phyloP scores from a whole-genome alignment of 305 asterid species.

The Fraxinus ornus region DNA sequence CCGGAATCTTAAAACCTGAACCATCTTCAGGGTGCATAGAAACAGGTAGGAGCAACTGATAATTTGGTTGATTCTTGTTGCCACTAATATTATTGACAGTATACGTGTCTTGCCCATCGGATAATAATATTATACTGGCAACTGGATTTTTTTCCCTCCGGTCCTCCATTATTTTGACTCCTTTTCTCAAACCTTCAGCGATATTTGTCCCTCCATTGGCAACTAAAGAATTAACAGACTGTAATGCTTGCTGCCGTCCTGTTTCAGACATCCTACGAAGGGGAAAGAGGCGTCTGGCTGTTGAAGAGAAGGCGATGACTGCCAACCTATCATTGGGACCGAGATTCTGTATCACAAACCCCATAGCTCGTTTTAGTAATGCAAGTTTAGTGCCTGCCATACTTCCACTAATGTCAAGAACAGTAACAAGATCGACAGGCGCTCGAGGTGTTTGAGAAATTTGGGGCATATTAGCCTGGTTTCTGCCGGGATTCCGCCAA shows the following conservation, averaged over 20 bases:
- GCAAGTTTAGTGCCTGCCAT: conserved; percentile 97
- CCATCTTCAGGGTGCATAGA: conserved; percentile 55
- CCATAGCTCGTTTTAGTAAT: conserved; percentile 87
- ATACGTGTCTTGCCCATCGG: conserved; percentile 93
- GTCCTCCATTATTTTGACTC: conserved; percentile 81
- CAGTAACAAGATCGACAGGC: conserved; percentile 84
- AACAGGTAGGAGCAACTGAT: conserved; percentile 67
- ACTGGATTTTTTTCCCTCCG: conserved; percentile 76
- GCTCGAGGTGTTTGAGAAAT: conserved; percentile 64
- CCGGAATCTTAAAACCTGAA: conserved; percentile 63
- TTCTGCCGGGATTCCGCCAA: conserved; percentile 29
- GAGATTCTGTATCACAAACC: conserved; percentile 85
- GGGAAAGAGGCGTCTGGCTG: conserved; percentile 84
- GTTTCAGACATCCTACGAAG: conserved; percentile 78
- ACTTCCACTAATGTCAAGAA: conserved; percentile 91
- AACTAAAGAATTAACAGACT: conserved; percentile 68
- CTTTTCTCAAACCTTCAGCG: conserved; percentile 86
- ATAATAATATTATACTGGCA: conserved; percentile 65
- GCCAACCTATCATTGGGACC: conserved; percentile 84
- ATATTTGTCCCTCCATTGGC: conserved; percentile 91
- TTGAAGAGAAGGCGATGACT: conserved; percentile 83
- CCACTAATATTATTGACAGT: conserved; percentile 44
- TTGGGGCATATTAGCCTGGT: conserved; percentile 28
- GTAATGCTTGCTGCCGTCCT: conserved; percentile 76
- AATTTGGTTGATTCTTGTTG: conserved; percentile 41